phyloP scores from a whole-genome alignment of 768 basidiomycete species.

The Punctularia strigosozonata region DNA sequence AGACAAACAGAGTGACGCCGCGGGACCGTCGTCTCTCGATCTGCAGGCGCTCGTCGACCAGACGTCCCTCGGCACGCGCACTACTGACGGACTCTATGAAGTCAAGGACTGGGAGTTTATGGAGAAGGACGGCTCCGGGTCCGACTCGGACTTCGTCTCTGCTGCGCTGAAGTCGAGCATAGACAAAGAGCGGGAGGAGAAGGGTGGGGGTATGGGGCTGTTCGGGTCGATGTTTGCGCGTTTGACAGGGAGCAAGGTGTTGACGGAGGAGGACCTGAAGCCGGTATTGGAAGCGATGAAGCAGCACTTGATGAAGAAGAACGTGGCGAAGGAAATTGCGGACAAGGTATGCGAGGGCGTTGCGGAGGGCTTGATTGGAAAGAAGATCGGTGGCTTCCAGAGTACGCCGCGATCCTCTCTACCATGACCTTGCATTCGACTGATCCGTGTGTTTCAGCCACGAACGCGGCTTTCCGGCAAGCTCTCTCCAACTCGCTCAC shows the following conservation, averaged over 20 bases:
- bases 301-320: slow-evolving; percentile 97
- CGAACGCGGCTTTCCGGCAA: slow-evolving; percentile 70
- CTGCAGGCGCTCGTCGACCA: slow-evolving; percentile 54
- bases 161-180: slow-evolving; percentile 39
- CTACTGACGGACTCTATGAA: slow-evolving; percentile 60
- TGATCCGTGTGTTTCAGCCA: slow-evolving; percentile 36
- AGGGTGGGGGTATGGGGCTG: slow-evolving; percentile 41
- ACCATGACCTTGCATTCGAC: slow-evolving; percentile 3
- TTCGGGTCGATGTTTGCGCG: slow-evolving; percentile 76
- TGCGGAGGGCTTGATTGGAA: slow-evolving; percentile 81
- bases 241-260: slow-evolving; percentile 72
- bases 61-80: slow-evolving; percentile 67
- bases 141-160: slow-evolving; percentile 42
- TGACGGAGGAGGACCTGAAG: slow-evolving; percentile 73
- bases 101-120: slow-evolving; percentile 80
- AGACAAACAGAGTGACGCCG: too few species aligned
- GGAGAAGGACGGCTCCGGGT: slow-evolving; percentile 24
- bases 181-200: slow-evolving; percentile 18
- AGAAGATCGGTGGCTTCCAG: slow-evolving; percentile 83
- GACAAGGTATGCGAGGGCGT: slow-evolving; percentile 93
- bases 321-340: slow-evolving; percentile 92
- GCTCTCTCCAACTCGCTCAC: slow-evolving; percentile 85
- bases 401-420: slow-evolving; percentile 36
- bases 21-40: slow-evolving; percentile 28
- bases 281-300: slow-evolving; percentile 93